These are phyloP conservation scores for Macrolepiota albuminosa DNA, from an alignment of 768 basidiomycete species.

Conservation along the genomic window DNA sequence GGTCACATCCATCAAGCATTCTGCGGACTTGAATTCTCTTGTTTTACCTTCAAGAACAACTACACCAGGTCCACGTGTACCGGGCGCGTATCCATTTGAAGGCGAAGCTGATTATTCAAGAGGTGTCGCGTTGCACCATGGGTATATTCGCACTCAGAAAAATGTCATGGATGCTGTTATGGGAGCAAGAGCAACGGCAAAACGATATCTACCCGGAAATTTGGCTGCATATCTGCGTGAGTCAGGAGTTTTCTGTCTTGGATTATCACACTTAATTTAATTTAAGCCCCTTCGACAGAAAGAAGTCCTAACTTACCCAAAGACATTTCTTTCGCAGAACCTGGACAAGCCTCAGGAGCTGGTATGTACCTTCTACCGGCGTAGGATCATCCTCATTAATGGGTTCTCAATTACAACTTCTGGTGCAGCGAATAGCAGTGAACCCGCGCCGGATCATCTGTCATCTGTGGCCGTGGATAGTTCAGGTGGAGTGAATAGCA, in stretches of 20 bases:
- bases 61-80: slow-evolving; percentile 13
- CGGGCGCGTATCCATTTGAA: slow-evolving; percentile 15
- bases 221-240: slow-evolving; percentile 15
- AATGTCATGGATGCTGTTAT: slow-evolving; percentile 18
- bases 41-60: not conserved
- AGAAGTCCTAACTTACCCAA: not conserved
- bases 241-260: not conserved
- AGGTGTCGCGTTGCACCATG: slow-evolving; percentile 10
- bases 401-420: not conserved
- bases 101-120: not conserved
- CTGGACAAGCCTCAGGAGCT: not conserved
- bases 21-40: slow-evolving; percentile 1
- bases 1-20: slow-evolving; percentile 3
- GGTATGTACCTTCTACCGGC: not conserved
- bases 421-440: not conserved
- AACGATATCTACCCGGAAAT: slow-evolving; percentile 13
- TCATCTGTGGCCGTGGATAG: too few species aligned
- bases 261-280: not conserved
- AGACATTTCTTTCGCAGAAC: not conserved
- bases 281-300: not conserved
- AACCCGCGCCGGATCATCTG: not conserved
- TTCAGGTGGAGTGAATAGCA: not conserved
- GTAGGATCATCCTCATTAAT: not conserved
- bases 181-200: slow-evolving; percentile 16
- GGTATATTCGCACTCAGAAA: slow-evolving; percentile 18